These are phyloP conservation scores for Globisporangium viniferum DNA, from an alignment of 352 stramenopile genomes.

Conservation along the genomic window DNA sequence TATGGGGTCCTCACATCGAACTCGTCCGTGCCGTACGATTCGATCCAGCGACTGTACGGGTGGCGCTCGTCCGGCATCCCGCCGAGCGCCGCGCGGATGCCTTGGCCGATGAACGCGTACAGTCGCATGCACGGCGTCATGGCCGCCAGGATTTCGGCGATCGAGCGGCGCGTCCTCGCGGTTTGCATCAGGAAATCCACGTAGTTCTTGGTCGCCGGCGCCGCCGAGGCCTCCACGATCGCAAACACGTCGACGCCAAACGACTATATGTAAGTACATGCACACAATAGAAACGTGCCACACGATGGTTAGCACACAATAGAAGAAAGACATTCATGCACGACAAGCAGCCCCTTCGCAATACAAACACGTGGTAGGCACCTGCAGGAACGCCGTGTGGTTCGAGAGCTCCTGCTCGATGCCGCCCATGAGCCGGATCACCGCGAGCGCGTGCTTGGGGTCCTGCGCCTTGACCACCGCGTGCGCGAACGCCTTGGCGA, in stretches of 20 bases:
- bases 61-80: background rate
- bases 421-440: slow-evolving; percentile 42
- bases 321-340: background rate
- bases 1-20: slow-evolving; percentile 26
- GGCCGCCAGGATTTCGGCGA: slow-evolving; percentile 42
- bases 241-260: slow-evolving; percentile 41
- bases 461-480: slow-evolving; percentile 39
- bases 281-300: too few species aligned
- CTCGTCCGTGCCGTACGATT: slow-evolving; percentile 35
- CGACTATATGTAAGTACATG: slow-evolving; percentile 16
- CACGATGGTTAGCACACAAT: background rate
- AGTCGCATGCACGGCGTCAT: slow-evolving; percentile 56
- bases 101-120: slow-evolving; percentile 44
- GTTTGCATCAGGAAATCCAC: slow-evolving; percentile 48
- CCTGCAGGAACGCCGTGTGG: slow-evolving; percentile 44
- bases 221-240: slow-evolving; percentile 22
- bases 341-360: background rate
- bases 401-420: slow-evolving; percentile 45
- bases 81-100: slow-evolving; percentile 21
- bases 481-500: slow-evolving; percentile 47
- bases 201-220: slow-evolving; percentile 39
- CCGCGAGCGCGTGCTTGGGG: slow-evolving; percentile 29
- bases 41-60: slow-evolving; percentile 50
- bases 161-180: slow-evolving; percentile 26
- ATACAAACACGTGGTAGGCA: slow-evolving; percentile 4